Evolutionary conservation across 2,329 filamentous ascomycete genomes (phyloP).

Genomic region (Cordyceps sp.): DNA sequence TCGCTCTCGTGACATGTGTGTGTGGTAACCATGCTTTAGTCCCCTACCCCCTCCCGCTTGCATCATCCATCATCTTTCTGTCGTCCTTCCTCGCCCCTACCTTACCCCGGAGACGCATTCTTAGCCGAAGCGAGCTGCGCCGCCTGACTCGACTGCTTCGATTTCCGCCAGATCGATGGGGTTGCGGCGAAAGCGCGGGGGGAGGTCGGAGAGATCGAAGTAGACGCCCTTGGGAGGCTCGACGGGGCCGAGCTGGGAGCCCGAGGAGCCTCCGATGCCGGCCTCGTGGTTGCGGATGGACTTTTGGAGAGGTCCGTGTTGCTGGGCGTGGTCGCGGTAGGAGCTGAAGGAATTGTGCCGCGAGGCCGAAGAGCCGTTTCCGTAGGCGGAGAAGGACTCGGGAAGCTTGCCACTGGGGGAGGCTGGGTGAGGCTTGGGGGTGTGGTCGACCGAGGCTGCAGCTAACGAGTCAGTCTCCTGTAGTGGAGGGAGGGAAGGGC

Average conservation of each 20-base stretch:
- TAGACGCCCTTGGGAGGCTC: conserved; percentile 54
- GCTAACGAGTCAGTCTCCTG: background rate
- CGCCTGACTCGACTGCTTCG: conserved; percentile 86
- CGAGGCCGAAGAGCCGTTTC: conserved; percentile 14
- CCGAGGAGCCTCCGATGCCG: conserved; percentile 45
- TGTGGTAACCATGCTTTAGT: no score
- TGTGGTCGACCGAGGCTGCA: conserved; percentile 56
- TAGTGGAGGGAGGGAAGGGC: background rate
- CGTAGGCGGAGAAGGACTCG: conserved; percentile 23
- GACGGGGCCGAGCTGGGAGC: conserved; percentile 57
- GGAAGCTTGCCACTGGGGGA: conserved; percentile 51
- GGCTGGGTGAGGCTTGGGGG: conserved; percentile 56
- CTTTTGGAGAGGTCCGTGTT: conserved; percentile 59
- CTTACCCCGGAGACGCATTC: background rate
- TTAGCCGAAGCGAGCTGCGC: conserved; percentile 44
- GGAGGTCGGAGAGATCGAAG: conserved; percentile 83
- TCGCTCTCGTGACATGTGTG: background rate
- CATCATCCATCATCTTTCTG: no score
- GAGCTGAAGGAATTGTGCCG: conserved; percentile 50
- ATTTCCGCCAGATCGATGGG: conserved; percentile 72
- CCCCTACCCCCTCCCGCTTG: no score
- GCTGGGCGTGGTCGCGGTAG: conserved; percentile 64
- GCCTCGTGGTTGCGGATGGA: conserved; percentile 22
- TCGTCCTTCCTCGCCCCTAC: background rate
- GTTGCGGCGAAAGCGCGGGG: conserved; percentile 61